Base-by-base conservation (phyloP, 2,329 filamentous ascomycete genomes). In the Fusarium nodosum region DNA sequence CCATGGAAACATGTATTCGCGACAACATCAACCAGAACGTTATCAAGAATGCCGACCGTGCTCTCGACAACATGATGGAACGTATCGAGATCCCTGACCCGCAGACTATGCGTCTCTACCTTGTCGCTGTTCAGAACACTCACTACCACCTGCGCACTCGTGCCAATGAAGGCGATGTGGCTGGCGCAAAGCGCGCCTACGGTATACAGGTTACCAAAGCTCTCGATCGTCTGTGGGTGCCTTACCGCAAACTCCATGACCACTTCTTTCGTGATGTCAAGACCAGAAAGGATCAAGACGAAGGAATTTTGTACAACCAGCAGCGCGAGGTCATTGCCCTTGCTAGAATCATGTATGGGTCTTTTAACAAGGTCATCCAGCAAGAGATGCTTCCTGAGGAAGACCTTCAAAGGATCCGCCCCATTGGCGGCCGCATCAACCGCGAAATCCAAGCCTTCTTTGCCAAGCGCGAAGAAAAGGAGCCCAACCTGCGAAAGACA, bases 11-110 rank as follows among this genome's bases (percentile, higher is more conserved):
- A 7, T 97, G 94, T 78, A 81, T 88, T 26, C 87, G 90, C 59
- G 93, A 97, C 82, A 91, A 89, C 75, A 89, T 90, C 57, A 97
- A 97, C 77, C 83, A 78, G n/a, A 86, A 90, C 54, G 87, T 88
- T 24, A 86, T 97, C 68, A 79, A 82, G 5, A 85, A 91, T 69
- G 91, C 92, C 7, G 87, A 83, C 52, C 79, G 83, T 52, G 83
- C 97, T 28, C 80, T 97, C 31, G 83, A 89, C 54, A 77, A 87
- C 52, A 94, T 94, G 90, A 56, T 76, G 38, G 52, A 60, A 26
- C 73, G 75, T 22, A 74, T 78, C 51, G 42, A 76, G 13, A 75
- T 81, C 5, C 85, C 86, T 2, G 88, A 91, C 68, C 69, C 86
- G 7, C 75, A 79, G 39, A 77, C 83, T 20, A 77, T 91, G 62